phyloP scores from a whole-genome alignment of 2,329 filamentous ascomycete species.

The Verticillium nubilum region DNA sequence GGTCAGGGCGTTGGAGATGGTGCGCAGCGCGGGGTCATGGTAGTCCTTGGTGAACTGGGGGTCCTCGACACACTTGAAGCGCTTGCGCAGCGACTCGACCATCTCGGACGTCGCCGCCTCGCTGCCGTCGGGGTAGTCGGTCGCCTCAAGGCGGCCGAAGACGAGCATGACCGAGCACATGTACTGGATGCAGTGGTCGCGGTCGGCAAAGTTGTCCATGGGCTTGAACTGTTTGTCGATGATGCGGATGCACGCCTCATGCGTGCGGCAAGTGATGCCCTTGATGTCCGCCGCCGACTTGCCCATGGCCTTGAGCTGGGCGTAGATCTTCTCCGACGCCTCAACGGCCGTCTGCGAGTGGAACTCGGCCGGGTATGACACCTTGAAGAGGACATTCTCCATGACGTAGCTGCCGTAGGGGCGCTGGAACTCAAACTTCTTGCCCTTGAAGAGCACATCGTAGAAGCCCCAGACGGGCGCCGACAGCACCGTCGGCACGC shows the following conservation, averaged over 20 bases:
- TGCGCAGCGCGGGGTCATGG: conserved; percentile 87
- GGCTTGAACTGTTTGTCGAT: conserved; percentile 99
- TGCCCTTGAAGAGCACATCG: conserved; percentile 94
- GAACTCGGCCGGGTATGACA: conserved; percentile 97
- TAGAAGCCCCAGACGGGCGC: conserved; percentile 98
- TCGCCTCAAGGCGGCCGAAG: conserved; percentile 88
- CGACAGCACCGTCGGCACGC: conserved; percentile 86
- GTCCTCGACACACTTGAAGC: conserved; percentile 95
- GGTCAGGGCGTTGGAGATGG: conserved; percentile 94
- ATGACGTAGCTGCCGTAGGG: conserved; percentile 98
- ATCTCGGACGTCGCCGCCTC: conserved; percentile 88
- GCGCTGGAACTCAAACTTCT: conserved; percentile 93
- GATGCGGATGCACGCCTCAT: conserved; percentile 97
- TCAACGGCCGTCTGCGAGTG: conserved; percentile 98
- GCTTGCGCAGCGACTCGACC: conserved; percentile 85
- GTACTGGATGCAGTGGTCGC: conserved; percentile 99
- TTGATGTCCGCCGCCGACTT: conserved; percentile 95
- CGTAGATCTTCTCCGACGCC: conserved; percentile 82
- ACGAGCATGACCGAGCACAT: conserved; percentile 96
- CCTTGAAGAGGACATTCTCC: conserved; percentile 99
- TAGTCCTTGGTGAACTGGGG: conserved; percentile 92
- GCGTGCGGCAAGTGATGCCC: conserved; percentile 86
- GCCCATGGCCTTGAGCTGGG: conserved; percentile 74
- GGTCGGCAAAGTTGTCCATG: conserved; percentile 99
- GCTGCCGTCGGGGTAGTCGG: conserved; percentile 86